phyloP scores from a whole-genome alignment of 2,329 filamentous ascomycete genomes.

The Pleoardoris graminearum region DNA sequence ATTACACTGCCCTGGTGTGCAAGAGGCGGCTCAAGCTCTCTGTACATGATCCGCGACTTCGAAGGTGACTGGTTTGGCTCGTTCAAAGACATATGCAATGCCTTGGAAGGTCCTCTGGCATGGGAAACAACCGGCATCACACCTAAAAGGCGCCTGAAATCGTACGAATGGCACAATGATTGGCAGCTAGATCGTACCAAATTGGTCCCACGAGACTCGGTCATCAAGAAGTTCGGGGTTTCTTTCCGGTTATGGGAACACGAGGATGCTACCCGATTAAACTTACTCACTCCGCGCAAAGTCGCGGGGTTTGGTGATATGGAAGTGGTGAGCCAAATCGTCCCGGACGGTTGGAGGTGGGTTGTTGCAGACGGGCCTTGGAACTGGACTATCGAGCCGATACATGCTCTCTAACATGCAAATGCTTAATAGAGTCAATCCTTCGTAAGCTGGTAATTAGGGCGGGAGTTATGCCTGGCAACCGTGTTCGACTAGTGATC shows the following conservation, averaged over 20 bases:
- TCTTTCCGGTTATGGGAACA: slow-evolving; percentile 19
- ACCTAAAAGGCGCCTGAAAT: not conserved
- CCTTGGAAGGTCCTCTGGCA: slow-evolving; percentile 12
- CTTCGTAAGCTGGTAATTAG: too few species aligned
- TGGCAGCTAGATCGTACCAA: slow-evolving; percentile 11
- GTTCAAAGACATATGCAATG: slow-evolving; percentile 9
- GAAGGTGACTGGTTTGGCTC: slow-evolving; percentile 19
- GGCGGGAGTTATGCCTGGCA: too few species aligned
- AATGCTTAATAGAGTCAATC: not conserved
- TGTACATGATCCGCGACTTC: slow-evolving; percentile 19
- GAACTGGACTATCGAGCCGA: slow-evolving; percentile 14
- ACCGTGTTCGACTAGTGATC: too few species aligned
- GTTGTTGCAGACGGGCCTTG: slow-evolving; percentile 12
- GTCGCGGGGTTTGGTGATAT: slow-evolving; percentile 11
- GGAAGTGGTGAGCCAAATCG: slow-evolving; percentile 1
- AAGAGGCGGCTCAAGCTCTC: slow-evolving; percentile 18
- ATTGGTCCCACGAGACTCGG: slow-evolving; percentile 4
- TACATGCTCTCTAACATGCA: not conserved
- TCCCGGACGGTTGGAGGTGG: slow-evolving; percentile 16
- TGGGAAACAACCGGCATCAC: slow-evolving; percentile 10
- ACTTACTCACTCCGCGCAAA: slow-evolving; percentile 8
- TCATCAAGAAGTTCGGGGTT: slow-evolving; percentile 17
- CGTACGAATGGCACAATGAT: not conserved
- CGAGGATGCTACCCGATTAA: slow-evolving; percentile 8
- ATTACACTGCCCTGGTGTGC: slow-evolving; percentile 19